Evolutionary conservation across 306 rosid genomes (phyloP).

Genomic region (Sesbania bispinosa): DNA sequence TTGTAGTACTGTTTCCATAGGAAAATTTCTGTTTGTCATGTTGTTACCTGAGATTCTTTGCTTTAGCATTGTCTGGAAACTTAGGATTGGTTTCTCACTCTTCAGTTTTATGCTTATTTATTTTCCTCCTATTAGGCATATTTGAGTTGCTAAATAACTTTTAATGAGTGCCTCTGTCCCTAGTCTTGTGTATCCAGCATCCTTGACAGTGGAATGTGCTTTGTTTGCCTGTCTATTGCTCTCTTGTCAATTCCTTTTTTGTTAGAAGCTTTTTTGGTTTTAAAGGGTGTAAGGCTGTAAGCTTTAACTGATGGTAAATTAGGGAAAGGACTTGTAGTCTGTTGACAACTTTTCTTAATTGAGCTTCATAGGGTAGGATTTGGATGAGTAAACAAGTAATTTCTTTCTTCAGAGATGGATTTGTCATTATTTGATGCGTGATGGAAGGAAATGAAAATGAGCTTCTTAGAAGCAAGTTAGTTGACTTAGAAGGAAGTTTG

Average conservation of each 20-base stretch:
- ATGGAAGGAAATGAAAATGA: not conserved
- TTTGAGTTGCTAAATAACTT: not conserved
- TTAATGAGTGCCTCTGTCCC: not conserved
- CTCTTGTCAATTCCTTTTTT: not conserved
- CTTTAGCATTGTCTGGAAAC: not conserved
- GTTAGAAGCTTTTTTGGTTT: not conserved
- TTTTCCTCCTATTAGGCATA: not conserved
- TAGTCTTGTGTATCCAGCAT: not conserved
- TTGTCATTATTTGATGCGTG: not conserved
- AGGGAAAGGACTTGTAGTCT: not conserved
- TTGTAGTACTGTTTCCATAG: not conserved
- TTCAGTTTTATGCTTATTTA: not conserved
- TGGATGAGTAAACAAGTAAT: not conserved
- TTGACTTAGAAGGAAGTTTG: not conserved
- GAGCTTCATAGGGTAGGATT: not conserved
- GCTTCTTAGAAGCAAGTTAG: not conserved
- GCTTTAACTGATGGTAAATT: not conserved
- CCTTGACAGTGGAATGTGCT: not conserved
- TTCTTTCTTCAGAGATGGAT: not conserved
- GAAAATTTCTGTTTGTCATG: not conserved
- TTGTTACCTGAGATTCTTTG: slow-evolving; percentile 6
- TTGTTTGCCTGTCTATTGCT: not conserved
- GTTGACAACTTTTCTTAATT: not conserved
- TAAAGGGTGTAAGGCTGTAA: not conserved
- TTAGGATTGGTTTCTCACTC: not conserved